Conservation (phyloP, 768 basidiomycete species). For the Mycena vulgaris region DNA sequence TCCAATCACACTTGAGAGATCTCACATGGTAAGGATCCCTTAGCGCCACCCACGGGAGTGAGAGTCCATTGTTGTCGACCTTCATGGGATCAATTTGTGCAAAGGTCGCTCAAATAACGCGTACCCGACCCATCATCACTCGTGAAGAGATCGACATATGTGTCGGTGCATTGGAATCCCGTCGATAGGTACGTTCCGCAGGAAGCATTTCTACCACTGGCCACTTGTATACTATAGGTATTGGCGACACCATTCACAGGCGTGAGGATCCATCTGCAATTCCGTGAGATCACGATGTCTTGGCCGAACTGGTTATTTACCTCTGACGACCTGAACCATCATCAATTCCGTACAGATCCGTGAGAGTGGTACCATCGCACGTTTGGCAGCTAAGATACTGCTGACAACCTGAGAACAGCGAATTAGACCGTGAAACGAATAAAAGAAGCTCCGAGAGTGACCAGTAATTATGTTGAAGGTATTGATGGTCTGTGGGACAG, state of each 20-base stretch:
- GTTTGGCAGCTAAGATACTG: slow-evolving; percentile 27
- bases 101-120: neutral
- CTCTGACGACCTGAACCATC: slow-evolving; percentile 36
- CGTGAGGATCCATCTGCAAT: slow-evolving; percentile 27
- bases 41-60: slow-evolving; percentile 12
- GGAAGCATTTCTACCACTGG: slow-evolving; percentile 27
- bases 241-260: slow-evolving; percentile 32
- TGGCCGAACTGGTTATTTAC: neutral
- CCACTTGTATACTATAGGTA: slow-evolving; percentile 29
- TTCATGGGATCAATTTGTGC: neutral
- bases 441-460: neutral
- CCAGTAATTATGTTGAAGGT: slow-evolving; percentile 36
- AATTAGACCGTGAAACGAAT: neutral
- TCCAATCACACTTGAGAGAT: neutral
- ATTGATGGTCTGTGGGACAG: slow-evolving; percentile 30
- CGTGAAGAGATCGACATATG: slow-evolving; percentile 32
- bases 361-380: slow-evolving; percentile 14
- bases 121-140: slow-evolving; percentile 34
- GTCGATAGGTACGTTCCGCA: slow-evolving; percentile 35
- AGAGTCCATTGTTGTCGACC: slow-evolving; percentile 36
- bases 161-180: slow-evolving; percentile 26
- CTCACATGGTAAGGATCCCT: slow-evolving; percentile 28
- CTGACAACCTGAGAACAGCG: slow-evolving; percentile 20
- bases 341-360: slow-evolving; percentile 25
- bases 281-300: neutral